Evolutionary conservation across 352 stramenopile species (phyloP).

Genomic region (Phytophthora pisi): DNA sequence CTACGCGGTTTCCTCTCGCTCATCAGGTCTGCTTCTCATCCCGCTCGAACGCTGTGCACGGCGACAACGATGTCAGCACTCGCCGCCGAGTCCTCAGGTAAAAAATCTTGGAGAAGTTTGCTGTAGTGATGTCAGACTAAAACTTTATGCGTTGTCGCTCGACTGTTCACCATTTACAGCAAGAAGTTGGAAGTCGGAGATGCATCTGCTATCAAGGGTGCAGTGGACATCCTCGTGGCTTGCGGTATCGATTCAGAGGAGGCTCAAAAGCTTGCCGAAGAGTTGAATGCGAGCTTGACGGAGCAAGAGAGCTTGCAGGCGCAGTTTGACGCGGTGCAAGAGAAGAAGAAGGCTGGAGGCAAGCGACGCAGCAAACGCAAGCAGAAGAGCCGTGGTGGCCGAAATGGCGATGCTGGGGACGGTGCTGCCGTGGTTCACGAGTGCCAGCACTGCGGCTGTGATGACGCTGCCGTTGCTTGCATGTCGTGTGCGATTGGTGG

Average conservation of each 20-base stretch:
- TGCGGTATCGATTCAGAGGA: constrained; percentile 62
- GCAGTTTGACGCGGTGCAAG: constrained; percentile 34
- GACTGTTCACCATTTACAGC: constrained; percentile 23
- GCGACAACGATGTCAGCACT: constrained; percentile 67
- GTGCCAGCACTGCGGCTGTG: constrained; percentile 78
- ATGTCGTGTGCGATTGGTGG: constrained; percentile 56
- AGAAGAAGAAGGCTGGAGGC: constrained; percentile 46
- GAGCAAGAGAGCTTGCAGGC: constrained; percentile 44
- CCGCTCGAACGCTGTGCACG: constrained; percentile 71
- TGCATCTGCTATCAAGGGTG: constrained; percentile 62
- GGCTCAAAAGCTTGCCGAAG: constrained; percentile 64
- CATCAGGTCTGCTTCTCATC: constrained; percentile 82
- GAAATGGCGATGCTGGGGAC: constrained; percentile 15
- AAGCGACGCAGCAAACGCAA: constrained; percentile 63
- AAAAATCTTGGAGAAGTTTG: not conserved
- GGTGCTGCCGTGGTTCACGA: constrained; percentile 25
- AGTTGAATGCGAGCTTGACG: constrained; percentile 53
- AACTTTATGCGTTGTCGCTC: not conserved
- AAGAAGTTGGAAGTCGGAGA: constrained; percentile 85
- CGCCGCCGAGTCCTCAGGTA: constrained; percentile 74
- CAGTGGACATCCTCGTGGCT: constrained; percentile 69
- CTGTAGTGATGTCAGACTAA: not conserved
- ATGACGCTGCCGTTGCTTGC: constrained; percentile 66
- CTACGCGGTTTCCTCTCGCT: constrained; percentile 66
- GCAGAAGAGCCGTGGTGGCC: constrained; percentile 55